Conservation (phyloP, 176 grass and related monocot species). For the Oryza officinalis region DNA sequence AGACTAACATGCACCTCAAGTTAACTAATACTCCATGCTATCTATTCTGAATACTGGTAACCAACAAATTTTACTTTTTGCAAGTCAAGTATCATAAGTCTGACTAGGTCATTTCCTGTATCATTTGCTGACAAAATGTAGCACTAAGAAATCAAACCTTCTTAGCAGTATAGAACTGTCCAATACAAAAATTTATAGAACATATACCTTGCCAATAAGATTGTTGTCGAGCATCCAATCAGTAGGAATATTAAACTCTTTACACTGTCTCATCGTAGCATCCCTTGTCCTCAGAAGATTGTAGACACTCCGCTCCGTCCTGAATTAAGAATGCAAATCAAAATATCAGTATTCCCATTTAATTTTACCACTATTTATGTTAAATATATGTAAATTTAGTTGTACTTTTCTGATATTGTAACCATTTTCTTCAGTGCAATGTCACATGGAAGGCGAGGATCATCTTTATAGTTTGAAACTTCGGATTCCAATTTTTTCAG, state of each 20-base stretch:
- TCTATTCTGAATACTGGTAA: not conserved
- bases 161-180: not conserved
- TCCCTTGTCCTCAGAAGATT: slow-evolving; percentile 87
- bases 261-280: slow-evolving; percentile 74
- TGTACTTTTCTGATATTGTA: slow-evolving; percentile 89
- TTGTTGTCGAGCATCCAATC: slow-evolving; percentile 96
- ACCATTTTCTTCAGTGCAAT: slow-evolving; percentile 94
- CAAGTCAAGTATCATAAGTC: not conserved
- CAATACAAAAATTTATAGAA: not conserved
- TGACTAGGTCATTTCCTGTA: not conserved
- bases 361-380: not conserved
- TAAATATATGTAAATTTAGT: not conserved
- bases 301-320: slow-evolving; percentile 82
- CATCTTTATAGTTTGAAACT: slow-evolving; percentile 88
- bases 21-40: not conserved
- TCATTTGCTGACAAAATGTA: not conserved
- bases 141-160: slow-evolving; percentile 9
- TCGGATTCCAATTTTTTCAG: slow-evolving; percentile 89
- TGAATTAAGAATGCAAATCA: slow-evolving; percentile 44
- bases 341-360: slow-evolving; percentile 15
- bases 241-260: slow-evolving; percentile 88
- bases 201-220: slow-evolving; percentile 84
- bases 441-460: slow-evolving; percentile 80
- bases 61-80: not conserved
- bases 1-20: not conserved